A percentile compares a stretch with the other conserved stretches of the same genome.
Evolutionary conservation across 2,329 filamentous ascomycete genomes (phyloP).

Genomic region (Penicillium sp.): DNA sequence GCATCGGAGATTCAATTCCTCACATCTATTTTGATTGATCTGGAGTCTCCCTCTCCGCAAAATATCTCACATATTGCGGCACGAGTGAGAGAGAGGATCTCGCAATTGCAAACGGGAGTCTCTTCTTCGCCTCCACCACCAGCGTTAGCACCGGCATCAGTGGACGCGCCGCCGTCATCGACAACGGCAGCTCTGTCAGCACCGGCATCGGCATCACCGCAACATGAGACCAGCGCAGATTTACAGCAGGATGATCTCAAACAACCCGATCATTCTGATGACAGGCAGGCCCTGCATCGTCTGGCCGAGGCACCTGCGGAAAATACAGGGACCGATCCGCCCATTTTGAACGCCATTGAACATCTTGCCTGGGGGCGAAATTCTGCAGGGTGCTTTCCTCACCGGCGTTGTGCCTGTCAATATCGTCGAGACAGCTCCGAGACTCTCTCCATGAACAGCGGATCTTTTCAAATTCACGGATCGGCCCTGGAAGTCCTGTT

Average conservation of each 20-base stretch:
- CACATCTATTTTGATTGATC: constrained; percentile 15
- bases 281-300: constrained; percentile 1
- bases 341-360: constrained; percentile 31
- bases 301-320: constrained; percentile 10
- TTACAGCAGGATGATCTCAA: constrained; percentile 5
- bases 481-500: constrained; percentile 7
- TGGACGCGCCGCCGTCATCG: too few relatives aligned
- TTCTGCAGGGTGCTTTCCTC: constrained; percentile 30
- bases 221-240: background rate
- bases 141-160: background rate
- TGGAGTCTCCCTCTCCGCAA: constrained; percentile 12
- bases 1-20: constrained; percentile 24
- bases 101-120: constrained; percentile 17
- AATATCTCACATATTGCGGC: constrained; percentile 4
- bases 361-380: constrained; percentile 37
- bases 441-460: constrained; percentile 10
- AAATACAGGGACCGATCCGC: constrained; percentile 15
- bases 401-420: constrained; percentile 26
- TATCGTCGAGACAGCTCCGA: constrained; percentile 17
- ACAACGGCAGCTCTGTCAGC: too few relatives aligned
- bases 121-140: background rate
- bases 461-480: constrained; percentile 8
- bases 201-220: background rate
- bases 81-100: constrained; percentile 17
- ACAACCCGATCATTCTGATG: constrained; percentile 1